A percentile compares a stretch with the other conserved stretches of the same genome.
phyloP scores from a whole-genome alignment of 78 protist genomes.

The Blattamonas nauphoetae region DNA sequence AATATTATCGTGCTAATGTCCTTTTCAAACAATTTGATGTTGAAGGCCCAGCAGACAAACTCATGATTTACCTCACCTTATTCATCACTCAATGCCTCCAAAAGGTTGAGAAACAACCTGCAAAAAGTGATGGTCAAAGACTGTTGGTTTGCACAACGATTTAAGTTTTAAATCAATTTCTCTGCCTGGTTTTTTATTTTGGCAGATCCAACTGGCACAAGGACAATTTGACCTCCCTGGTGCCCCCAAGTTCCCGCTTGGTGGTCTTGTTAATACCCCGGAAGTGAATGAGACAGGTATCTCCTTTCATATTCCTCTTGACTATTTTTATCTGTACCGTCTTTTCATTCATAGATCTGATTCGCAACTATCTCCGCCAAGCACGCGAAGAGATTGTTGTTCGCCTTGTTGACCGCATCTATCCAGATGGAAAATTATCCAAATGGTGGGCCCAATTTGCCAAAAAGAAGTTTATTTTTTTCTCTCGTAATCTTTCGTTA shows the following conservation, averaged over 20 bases:
- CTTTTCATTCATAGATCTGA: background rate
- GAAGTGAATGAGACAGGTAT: no score
- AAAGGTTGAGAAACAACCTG: background rate
- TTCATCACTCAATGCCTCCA: constrained; percentile 66
- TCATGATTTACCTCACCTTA: constrained; percentile 73
- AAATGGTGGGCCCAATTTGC: constrained; percentile 58
- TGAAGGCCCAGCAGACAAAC: constrained; percentile 73
- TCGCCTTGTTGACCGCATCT: constrained; percentile 49
- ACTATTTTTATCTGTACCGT: background rate
- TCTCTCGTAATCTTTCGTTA: no score
- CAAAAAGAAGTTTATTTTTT: background rate
- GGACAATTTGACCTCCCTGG: constrained; percentile 72
- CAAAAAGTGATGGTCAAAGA: constrained; percentile 43
- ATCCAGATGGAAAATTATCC: background rate
- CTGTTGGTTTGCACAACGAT: constrained; percentile 39
- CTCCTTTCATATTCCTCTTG: no score
- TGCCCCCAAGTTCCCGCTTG: constrained; percentile 57
- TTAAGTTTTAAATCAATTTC: no score
- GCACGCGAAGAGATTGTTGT: constrained; percentile 56
- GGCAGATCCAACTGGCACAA: constrained; percentile 41
- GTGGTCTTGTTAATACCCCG: constrained; percentile 47
- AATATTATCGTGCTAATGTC: constrained; percentile 74
- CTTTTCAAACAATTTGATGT: constrained; percentile 74
- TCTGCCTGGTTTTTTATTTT: no score
- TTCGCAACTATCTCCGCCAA: constrained; percentile 55